Evolutionary conservation across 2,329 filamentous ascomycete species (phyloP).

Genomic region (Helminthosporium solani): DNA sequence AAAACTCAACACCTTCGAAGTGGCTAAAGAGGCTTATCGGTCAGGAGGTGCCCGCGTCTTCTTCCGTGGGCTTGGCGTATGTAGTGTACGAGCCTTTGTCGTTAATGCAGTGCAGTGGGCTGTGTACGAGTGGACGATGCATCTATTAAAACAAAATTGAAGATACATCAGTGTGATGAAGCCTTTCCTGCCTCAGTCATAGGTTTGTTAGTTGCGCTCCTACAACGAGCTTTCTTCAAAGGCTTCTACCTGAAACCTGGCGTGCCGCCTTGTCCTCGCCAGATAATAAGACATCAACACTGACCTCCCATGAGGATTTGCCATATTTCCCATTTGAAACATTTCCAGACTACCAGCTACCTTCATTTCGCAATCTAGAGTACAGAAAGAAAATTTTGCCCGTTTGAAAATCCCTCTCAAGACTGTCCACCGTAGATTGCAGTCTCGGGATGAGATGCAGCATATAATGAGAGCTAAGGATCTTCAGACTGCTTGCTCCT

Average conservation of each 20-base stretch:
- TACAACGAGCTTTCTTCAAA: too few relatives aligned
- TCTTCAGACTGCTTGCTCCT: slow-evolving; percentile 15
- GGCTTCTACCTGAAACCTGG: too few relatives aligned
- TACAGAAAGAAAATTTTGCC: slow-evolving; percentile 38
- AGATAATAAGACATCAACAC: not conserved
- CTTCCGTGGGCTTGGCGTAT: slow-evolving; percentile 79
- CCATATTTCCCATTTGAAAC: not conserved
- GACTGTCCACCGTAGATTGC: slow-evolving; percentile 14
- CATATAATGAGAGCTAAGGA: slow-evolving; percentile 15
- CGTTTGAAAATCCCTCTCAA: slow-evolving; percentile 12
- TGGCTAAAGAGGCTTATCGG: slow-evolving; percentile 67
- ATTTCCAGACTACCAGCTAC: slow-evolving; percentile 3
- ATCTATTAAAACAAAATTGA: slow-evolving; percentile 23
- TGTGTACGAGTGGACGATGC: slow-evolving; percentile 87
- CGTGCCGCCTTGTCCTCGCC: not conserved
- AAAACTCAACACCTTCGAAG: slow-evolving; percentile 58
- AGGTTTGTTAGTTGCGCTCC: not conserved
- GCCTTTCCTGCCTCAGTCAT: not conserved
- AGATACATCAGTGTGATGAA: too few relatives aligned
- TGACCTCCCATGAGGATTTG: not conserved
- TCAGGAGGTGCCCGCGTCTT: slow-evolving; percentile 73
- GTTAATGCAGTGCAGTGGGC: slow-evolving; percentile 95
- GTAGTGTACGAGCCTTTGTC: slow-evolving; percentile 81
- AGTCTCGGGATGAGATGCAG: slow-evolving; percentile 20
- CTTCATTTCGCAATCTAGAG: slow-evolving; percentile 30